Conservation (phyloP, 495 filamentous ascomycete genomes). For the Cenococcum geophilum region DNA sequence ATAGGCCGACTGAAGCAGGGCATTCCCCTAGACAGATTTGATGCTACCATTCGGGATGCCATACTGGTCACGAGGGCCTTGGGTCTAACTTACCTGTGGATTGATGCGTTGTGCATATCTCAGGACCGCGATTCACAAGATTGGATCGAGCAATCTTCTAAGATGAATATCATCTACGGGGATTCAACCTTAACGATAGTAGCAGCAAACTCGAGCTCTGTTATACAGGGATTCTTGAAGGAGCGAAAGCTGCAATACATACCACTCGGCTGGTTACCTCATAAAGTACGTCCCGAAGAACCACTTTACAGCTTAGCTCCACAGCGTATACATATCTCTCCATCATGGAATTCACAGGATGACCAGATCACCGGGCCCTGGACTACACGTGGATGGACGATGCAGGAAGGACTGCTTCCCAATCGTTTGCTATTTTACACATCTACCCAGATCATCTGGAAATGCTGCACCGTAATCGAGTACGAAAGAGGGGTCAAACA, state of each 20-base stretch:
- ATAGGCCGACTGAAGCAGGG: not conserved
- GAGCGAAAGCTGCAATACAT: conserved; percentile 9
- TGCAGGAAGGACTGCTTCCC: conserved; percentile 12
- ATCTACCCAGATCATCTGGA: conserved; percentile 12
- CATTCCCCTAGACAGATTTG: not conserved
- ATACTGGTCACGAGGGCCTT: conserved; percentile 1
- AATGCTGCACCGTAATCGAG: not conserved
- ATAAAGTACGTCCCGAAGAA: not conserved
- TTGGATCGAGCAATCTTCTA: conserved; percentile 5
- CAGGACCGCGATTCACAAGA: not conserved
- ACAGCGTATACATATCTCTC: not conserved
- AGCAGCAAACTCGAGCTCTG: not conserved
- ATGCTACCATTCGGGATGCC: conserved; percentile 4
- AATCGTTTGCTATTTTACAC: conserved; percentile 9
- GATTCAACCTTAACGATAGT: not conserved
- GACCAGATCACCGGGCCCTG: conserved; percentile 8
- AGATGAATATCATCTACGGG: conserved; percentile 3
- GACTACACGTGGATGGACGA: conserved; percentile 9
- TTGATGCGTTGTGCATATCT: conserved; percentile 6
- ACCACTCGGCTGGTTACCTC: not conserved
- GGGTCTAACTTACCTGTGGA: conserved; percentile 3
- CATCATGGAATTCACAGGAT: not conserved
- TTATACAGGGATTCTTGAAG: conserved; percentile 4
- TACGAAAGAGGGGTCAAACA: conserved; percentile 5
- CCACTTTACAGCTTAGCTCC: not conserved